Evolutionary conservation across 495 filamentous ascomycete species (phyloP), one percentile per base, ranked within the genome.

Genomic region (Staphylotrichum tortipilum): DNA sequence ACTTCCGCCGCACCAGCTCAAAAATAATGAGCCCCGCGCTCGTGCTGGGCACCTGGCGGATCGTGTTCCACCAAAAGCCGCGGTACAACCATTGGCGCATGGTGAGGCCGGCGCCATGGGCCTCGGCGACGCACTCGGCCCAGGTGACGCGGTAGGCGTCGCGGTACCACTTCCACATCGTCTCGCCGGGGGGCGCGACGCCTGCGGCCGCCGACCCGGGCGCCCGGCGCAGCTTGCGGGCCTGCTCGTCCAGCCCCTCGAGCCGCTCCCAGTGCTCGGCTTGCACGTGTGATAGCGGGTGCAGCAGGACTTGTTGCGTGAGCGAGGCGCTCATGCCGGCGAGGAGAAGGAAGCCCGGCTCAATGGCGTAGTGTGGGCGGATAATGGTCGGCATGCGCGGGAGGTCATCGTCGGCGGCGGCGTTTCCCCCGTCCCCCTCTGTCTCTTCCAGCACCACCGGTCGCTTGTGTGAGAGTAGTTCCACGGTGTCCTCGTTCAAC

Each of bases 1-100:
- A 94, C 64, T 85, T 85, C 45, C 89, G 76, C 53, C 89, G 73
- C 18, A 94, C 81, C 29, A 95, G 53, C 64, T 95, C 89, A 62
- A 95, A 95, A 39, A 92, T 88, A 52, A 95, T 84, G 47, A 95
- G 63, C 0, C 88, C 89, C 2, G 89, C 89, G 57, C 85, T 89
- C 4, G 89, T 94, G 61, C 86, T 89, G 14, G 89, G 89, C 31
- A 94, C 83, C 67, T 92, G 87, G 33, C 83, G 75, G 36, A 94
- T 72, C 3, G 87, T 87, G 47, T 76, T 83, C 67, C 75, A 75
- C 61, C 83, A 71, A 62, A 94, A 94, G 7, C 83, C 86, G 14
- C 75, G 74, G 63, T 85, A 95, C 15, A 94, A 61, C 85, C 87
- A 94, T 22, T 66, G 68, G 22, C 75, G 61, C 77, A 86, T 82